Base-by-base conservation (phyloP, 2,329 filamentous ascomycete genomes). In the Alternaria burnsii region DNA sequence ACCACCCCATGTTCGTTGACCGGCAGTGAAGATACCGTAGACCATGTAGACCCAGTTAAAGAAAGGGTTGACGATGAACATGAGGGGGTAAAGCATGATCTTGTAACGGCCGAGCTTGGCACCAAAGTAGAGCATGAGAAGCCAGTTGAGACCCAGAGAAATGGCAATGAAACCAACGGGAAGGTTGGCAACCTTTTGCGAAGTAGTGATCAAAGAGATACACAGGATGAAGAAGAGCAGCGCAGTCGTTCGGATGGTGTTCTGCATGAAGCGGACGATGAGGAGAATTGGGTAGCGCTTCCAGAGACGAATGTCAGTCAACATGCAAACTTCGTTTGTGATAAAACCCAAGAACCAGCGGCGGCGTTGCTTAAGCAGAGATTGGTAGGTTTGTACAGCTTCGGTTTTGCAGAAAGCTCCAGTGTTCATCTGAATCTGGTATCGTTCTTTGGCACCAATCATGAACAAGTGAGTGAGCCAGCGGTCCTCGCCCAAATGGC, bases 41-140 rank as follows among this genome's bases (percentile, higher is more conserved):
- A 97, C 91, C 91, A 97, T 97, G 82, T 98, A 98, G 59, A 93
- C 87, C 94, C 94, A 98, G 80, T 98, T 98, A 85, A 97, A 94
- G 75, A 98, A 96, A 0, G 95, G 94, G 74, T 97, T 98, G 65
- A 97, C 79, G 47, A 97, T 81, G 76, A 97, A 98, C 93, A 98
- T 97, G 64, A 98, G 72, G 0, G 94, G 94, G 76, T 98, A 98
- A 6, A 98, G 84, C 90, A 92, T 94, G 63, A 96, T 91, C 83
- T 99, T 98, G 83, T 90, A 97, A 11, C 95, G 87, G 62, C 90
- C 89, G 50, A 98, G 86, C 79, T 92, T 93, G 56, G 89, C 86
- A 24, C 93, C 94, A 77, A 98, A 97, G 82, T 97, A 98, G 62
- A 98, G 82, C 94, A 98, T 98, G 77, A 98, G 87, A 51, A 93